These are phyloP conservation scores for Zoysia pacifica DNA, from an alignment of 176 grass and related monocot species.

Conservation along the genomic window DNA sequence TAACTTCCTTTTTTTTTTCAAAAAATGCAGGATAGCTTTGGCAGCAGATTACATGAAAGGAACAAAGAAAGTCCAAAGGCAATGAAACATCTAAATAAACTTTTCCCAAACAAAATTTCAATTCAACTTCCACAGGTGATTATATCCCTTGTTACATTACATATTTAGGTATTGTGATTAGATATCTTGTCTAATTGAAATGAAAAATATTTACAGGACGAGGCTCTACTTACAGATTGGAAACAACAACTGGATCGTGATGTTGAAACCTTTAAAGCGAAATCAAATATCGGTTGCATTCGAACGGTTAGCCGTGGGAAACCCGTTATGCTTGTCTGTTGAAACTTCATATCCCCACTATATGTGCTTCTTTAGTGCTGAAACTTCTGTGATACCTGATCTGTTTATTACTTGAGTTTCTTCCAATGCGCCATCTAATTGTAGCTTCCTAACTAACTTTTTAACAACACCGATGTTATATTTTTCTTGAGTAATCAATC, in stretches of 20 bases:
- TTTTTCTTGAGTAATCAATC: constrained; percentile 11
- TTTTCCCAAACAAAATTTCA: constrained; percentile 97
- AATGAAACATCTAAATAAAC: constrained; percentile 89
- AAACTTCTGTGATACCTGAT: constrained; percentile 1
- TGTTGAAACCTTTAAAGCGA: constrained; percentile 98
- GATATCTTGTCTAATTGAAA: constrained; percentile 36
- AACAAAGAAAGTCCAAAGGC: constrained; percentile 95
- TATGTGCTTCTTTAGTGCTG: neutral
- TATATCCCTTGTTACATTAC: constrained; percentile 23
- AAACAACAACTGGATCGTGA: constrained; percentile 98
- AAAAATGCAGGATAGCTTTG: constrained; percentile 83
- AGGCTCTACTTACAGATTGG: constrained; percentile 87
- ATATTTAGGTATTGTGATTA: constrained; percentile 14
- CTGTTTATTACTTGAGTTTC: constrained; percentile 21
- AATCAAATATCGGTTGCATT: constrained; percentile 86
- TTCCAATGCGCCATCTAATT: constrained; percentile 11
- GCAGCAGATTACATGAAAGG: constrained; percentile 84
- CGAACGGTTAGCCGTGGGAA: constrained; percentile 57
- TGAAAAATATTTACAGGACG: constrained; percentile 64
- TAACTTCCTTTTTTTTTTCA: constrained; percentile 7
- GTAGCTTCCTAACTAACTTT: neutral
- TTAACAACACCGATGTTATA: neutral
- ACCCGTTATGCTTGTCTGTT: neutral
- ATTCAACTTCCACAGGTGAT: constrained; percentile 93
- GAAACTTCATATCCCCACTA: neutral